Percentiles rank a stretch among this genome's conserved stretches.
phyloP scores from a whole-genome alignment of 805 yeast species.

The Candida gorgasii region DNA sequence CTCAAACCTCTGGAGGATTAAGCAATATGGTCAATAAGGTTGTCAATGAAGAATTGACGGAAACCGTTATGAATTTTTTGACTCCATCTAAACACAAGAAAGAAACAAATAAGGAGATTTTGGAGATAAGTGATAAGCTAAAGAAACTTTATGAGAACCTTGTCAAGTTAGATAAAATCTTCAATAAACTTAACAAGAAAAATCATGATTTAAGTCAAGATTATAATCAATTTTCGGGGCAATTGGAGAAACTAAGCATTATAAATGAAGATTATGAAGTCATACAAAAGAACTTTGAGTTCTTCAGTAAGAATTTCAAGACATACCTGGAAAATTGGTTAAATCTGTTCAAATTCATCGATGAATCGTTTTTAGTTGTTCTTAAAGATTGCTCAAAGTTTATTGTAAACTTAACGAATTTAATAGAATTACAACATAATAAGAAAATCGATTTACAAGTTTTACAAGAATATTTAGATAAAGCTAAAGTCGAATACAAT shows the following conservation, averaged over 20 bases:
- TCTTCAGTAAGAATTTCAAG: constrained; percentile 39
- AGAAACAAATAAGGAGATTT: constrained; percentile 68
- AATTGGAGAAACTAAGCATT: constrained; percentile 65
- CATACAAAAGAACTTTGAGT: constrained; percentile 32
- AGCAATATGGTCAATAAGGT: constrained; percentile 36
- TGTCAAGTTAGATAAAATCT: constrained; percentile 73
- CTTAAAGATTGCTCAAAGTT: constrained; percentile 85
- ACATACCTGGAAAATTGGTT: constrained; percentile 42
- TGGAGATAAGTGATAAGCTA: constrained; percentile 71
- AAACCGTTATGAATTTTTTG: constrained; percentile 91
- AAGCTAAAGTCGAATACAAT: constrained; percentile 66
- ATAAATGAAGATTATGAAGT: constrained; percentile 26
- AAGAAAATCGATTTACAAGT: constrained; percentile 91
- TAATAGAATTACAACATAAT: constrained; percentile 84
- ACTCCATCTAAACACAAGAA: constrained; percentile 64
- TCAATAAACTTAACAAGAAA: constrained; percentile 67
- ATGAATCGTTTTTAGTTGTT: constrained; percentile 78
- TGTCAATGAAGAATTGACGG: constrained; percentile 75
- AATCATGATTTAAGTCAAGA: constrained; percentile 75
- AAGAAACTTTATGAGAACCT: constrained; percentile 85
- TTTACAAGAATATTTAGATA: constrained; percentile 71
- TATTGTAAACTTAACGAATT: constrained; percentile 44
- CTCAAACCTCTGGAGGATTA: constrained; percentile 16
- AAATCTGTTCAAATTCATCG: constrained; percentile 51
- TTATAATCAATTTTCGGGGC: constrained; percentile 67